Percentiles rank a stretch among this genome's conserved stretches.
phyloP scores from a whole-genome alignment of 768 basidiomycete genomes.

The Collybia mongolica region DNA sequence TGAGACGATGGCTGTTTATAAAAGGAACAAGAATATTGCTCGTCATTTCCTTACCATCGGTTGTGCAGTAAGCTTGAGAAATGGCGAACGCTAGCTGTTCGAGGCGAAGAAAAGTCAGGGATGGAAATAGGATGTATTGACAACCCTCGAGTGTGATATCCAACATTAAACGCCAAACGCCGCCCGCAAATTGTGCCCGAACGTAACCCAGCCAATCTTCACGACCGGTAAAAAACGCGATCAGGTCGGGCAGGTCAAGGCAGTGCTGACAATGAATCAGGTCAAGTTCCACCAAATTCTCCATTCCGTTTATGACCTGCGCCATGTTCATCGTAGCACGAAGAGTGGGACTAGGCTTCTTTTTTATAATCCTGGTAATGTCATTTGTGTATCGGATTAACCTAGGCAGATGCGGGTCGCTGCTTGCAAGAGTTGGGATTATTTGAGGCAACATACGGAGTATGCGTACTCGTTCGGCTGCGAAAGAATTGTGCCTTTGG shows the following conservation, averaged over 20 bases:
- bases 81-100: constrained; percentile 16
- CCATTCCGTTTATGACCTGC: not conserved
- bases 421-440: no score
- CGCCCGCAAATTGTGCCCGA: constrained; percentile 15
- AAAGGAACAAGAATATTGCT: constrained; percentile 18
- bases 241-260: not conserved
- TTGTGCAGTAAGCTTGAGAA: constrained; percentile 13
- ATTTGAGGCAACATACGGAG: not conserved
- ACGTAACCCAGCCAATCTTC: constrained; percentile 17
- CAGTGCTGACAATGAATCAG: not conserved
- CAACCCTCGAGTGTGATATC: constrained; percentile 20
- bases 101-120: constrained; percentile 12
- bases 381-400: not conserved
- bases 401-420: not conserved
- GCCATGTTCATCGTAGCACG: not conserved
- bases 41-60: constrained; percentile 11
- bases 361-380: no score
- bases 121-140: constrained; percentile 8
- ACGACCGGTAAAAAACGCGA: constrained; percentile 9
- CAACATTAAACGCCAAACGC: constrained; percentile 15
- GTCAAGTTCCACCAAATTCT: not conserved
- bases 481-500: not conserved
- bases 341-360: no score
- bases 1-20: constrained; percentile 18
- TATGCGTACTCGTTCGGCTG: not conserved